phyloP scores from a whole-genome alignment of 169 alveolate species.

The Plasmodium coatneyi region DNA sequence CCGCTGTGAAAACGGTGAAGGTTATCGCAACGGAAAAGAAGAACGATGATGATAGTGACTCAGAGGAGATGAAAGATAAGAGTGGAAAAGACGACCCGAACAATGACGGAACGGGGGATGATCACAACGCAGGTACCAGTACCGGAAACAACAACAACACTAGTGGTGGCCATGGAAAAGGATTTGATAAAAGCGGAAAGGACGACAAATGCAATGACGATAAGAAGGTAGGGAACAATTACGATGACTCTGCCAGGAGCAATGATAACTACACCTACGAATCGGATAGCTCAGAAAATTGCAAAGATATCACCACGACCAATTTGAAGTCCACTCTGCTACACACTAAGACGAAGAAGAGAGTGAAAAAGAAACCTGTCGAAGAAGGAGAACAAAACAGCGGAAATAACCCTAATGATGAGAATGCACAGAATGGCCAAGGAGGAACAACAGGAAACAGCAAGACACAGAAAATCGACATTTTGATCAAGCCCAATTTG shows the following conservation, averaged over 20 bases:
- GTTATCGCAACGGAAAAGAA: conserved; percentile 67
- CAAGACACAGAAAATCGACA: conserved; percentile 46
- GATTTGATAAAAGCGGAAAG: conserved; percentile 8
- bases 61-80: conserved; percentile 2
- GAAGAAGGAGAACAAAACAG: conserved; percentile 25
- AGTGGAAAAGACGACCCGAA: conserved; percentile 31
- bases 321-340: conserved; percentile 56
- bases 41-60: conserved; percentile 41
- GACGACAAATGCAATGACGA: conserved; percentile 30
- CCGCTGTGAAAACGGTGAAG: conserved; percentile 60
- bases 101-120: conserved; percentile 16
- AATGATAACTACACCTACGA: conserved; percentile 45
- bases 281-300: conserved; percentile 39
- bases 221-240: conserved; percentile 5
- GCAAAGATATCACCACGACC: conserved; percentile 71
- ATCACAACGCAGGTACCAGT: background rate
- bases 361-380: conserved; percentile 21
- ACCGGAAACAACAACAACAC: background rate
- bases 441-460: background rate
- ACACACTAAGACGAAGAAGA: conserved; percentile 45
- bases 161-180: background rate
- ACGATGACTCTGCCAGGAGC: conserved; percentile 11
- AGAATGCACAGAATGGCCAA: conserved; percentile 8
- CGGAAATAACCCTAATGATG: background rate
- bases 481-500: conserved; percentile 51